These are phyloP conservation scores for Blastocystis sp. DNA, from an alignment of 352 stramenopile species.

Conservation along the genomic window DNA sequence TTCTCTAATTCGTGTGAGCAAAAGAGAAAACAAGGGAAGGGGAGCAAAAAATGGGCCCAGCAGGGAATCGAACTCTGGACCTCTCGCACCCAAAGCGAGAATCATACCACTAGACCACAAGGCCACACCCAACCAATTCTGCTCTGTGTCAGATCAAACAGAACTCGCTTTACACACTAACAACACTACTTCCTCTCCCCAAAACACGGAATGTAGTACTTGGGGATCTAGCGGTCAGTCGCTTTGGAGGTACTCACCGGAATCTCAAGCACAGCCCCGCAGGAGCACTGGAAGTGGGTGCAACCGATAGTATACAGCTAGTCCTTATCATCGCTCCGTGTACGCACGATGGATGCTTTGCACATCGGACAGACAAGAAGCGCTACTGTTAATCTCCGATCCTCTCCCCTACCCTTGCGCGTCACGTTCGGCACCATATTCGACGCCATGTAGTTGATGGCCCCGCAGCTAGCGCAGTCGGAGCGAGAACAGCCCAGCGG, in stretches of 20 bases:
- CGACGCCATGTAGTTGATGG: constrained; percentile 43
- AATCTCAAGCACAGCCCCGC: constrained; percentile 46
- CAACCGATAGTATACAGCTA: constrained; percentile 66
- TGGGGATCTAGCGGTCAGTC: constrained; percentile 35
- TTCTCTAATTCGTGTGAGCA: neutral
- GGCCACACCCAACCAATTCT: neutral
- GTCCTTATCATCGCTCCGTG: neutral
- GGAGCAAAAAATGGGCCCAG: constrained; percentile 59
- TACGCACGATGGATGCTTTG: constrained; percentile 18
- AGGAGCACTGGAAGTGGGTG: constrained; percentile 63
- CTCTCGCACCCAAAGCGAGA: constrained; percentile 69
- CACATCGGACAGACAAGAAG: constrained; percentile 40
- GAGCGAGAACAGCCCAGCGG: constrained; percentile 27
- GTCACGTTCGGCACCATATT: constrained; percentile 35
- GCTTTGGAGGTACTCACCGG: neutral
- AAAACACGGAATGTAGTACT: constrained; percentile 65
- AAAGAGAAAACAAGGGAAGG: neutral
- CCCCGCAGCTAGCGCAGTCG: neutral
- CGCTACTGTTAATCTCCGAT: neutral
- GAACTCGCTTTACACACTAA: too few species aligned
- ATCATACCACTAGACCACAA: constrained; percentile 70
- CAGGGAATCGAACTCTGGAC: constrained; percentile 69
- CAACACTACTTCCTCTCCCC: neutral
- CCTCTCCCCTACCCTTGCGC: neutral
- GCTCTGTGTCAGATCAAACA: neutral